Conservation (phyloP, 1,139 yeast species). For the Pichia sp. region DNA sequence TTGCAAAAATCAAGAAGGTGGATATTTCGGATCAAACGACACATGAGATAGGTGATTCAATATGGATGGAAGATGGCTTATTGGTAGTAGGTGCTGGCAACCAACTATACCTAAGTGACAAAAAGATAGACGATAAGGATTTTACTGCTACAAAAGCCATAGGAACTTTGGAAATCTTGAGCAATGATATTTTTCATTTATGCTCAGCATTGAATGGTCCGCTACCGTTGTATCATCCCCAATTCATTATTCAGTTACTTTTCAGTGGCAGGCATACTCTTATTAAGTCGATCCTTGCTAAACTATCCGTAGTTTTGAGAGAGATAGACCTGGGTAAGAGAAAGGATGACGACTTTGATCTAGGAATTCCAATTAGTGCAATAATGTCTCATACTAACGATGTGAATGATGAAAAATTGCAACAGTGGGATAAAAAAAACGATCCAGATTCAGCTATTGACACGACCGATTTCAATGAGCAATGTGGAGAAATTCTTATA, state of each 20-base stretch:
- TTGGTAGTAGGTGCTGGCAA: constrained; percentile 86
- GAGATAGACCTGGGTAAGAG: constrained; percentile 41
- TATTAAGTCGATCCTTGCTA: constrained; percentile 55
- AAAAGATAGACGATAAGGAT: constrained; percentile 56
- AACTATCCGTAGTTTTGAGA: constrained; percentile 50
- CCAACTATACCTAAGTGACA: constrained; percentile 79
- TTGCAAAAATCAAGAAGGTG: constrained; percentile 68
- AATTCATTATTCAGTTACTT: constrained; percentile 71
- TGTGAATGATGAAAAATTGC: not conserved
- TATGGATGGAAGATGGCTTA: constrained; percentile 78
- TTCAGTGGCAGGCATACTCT: constrained; percentile 56
- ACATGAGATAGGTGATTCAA: constrained; percentile 81
- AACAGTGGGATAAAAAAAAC: not conserved
- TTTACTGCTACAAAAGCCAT: constrained; percentile 42
- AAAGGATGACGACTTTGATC: constrained; percentile 34
- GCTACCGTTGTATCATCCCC: constrained; percentile 88
- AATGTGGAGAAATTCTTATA: constrained; percentile 46
- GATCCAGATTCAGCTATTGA: constrained; percentile 6
- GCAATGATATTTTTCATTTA: constrained; percentile 55
- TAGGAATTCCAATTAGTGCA: constrained; percentile 35
- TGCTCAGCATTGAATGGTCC: constrained; percentile 83
- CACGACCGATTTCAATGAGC: constrained; percentile 42
- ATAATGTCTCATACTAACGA: constrained; percentile 21
- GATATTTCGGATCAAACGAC: constrained; percentile 69
- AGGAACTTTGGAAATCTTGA: constrained; percentile 44